phyloP scores from a whole-genome alignment of 768 basidiomycete species.

The Boletus rex-veris region DNA sequence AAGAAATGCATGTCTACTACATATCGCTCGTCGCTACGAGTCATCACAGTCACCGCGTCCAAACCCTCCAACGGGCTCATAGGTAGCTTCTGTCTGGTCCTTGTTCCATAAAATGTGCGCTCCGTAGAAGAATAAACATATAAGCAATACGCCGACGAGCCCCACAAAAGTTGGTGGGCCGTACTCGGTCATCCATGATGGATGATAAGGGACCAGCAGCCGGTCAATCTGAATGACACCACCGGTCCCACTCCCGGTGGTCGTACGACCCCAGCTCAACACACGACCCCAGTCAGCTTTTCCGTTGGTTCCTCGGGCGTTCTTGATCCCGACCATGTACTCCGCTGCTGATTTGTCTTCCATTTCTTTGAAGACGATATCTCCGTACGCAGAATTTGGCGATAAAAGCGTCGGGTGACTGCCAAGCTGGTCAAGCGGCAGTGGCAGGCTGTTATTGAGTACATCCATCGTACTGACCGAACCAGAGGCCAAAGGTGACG shows the following conservation, averaged over 20 bases:
- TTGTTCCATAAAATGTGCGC: slow-evolving; percentile 66
- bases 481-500: slow-evolving; percentile 19
- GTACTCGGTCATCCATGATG: slow-evolving; percentile 80
- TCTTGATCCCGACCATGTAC: slow-evolving; percentile 70
- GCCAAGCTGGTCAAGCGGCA: slow-evolving; percentile 65
- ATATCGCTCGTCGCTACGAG: slow-evolving; percentile 16
- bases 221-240: slow-evolving; percentile 88
- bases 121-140: slow-evolving; percentile 71
- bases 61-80: slow-evolving; percentile 87
- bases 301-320: slow-evolving; percentile 63
- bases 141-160: slow-evolving; percentile 53
- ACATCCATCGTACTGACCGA: slow-evolving; percentile 30
- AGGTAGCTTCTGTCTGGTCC: slow-evolving; percentile 81
- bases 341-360: slow-evolving; percentile 39
- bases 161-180: slow-evolving; percentile 67
- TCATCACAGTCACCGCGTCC: slow-evolving; percentile 46
- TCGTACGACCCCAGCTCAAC: slow-evolving; percentile 72
- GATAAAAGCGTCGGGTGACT: slow-evolving; percentile 81
- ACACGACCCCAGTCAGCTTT: slow-evolving; percentile 63
- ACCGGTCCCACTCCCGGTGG: slow-evolving; percentile 67
- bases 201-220: slow-evolving; percentile 80
- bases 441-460: slow-evolving; percentile 67
- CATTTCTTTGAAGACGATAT: slow-evolving; percentile 70
- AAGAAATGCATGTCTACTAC: slow-evolving; percentile 22
- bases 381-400: slow-evolving; percentile 62